Conservation (phyloP, 2,329 filamentous ascomycete species). For the Alternaria hordeiaustralica region DNA sequence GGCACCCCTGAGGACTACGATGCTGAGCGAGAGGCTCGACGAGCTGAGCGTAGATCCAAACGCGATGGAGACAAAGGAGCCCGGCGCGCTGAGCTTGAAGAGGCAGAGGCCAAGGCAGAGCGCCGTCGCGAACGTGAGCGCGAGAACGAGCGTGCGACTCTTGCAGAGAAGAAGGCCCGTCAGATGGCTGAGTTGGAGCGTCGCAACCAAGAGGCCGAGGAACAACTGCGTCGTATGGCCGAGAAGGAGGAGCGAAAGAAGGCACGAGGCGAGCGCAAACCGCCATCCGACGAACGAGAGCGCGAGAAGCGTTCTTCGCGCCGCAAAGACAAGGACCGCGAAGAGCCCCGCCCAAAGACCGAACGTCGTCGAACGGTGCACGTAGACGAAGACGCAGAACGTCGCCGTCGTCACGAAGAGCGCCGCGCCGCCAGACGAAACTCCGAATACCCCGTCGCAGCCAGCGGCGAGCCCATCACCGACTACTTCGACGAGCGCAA, state of each 20-base stretch:
- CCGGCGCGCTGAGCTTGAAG: constrained; percentile 43
- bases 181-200: constrained; percentile 49
- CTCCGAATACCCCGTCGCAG: constrained; percentile 38
- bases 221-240: constrained; percentile 47
- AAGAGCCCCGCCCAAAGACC: constrained; percentile 36
- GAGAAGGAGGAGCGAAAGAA: constrained; percentile 48
- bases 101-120: constrained; percentile 45
- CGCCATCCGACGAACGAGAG: constrained; percentile 38
- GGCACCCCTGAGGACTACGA: constrained; percentile 40
- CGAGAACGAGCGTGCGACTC: constrained; percentile 40
- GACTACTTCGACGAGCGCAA: constrained; percentile 57
- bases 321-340: constrained; percentile 44
- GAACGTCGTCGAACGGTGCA: constrained; percentile 47
- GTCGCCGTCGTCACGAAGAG: constrained; percentile 53
- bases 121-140: constrained; percentile 48
- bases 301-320: constrained; percentile 45
- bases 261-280: constrained; percentile 41
- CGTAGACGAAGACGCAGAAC: constrained; percentile 46
- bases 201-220: constrained; percentile 46
- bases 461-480: constrained; percentile 46
- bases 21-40: constrained; percentile 47
- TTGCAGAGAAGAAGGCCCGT: constrained; percentile 47
- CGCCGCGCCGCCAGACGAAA: constrained; percentile 49
- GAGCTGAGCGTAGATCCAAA: constrained; percentile 43
- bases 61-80: constrained; percentile 46